Evolutionary conservation across 2,329 filamentous ascomycete species (phyloP).

Genomic region (Clonostachys solani): DNA sequence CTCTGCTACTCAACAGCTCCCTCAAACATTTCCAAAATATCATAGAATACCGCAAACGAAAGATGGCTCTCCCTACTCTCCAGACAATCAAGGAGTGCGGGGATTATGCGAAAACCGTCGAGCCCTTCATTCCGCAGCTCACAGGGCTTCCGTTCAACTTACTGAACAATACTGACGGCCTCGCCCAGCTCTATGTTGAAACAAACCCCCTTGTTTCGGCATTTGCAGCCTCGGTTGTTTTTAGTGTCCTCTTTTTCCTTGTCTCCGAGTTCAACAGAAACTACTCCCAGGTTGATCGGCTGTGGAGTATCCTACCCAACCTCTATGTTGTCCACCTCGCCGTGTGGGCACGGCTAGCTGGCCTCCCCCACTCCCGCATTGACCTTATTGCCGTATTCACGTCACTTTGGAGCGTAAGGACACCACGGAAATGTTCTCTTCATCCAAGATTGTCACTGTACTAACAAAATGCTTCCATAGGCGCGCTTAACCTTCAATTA

Average conservation of each 20-base stretch:
- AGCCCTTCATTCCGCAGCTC: slow-evolving; percentile 69
- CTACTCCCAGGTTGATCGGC: slow-evolving; percentile 92
- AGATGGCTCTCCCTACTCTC: slow-evolving; percentile 70
- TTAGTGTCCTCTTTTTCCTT: slow-evolving; percentile 70
- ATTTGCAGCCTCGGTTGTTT: slow-evolving; percentile 64
- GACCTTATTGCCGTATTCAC: slow-evolving; percentile 70
- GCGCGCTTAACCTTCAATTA: slow-evolving; percentile 90
- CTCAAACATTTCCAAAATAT: no score
- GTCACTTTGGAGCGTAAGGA: slow-evolving; percentile 72
- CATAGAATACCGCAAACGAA: slow-evolving; percentile 5
- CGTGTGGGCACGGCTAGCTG: slow-evolving; percentile 74
- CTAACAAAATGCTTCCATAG: slow-evolving; percentile 30
- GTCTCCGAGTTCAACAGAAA: slow-evolving; percentile 85
- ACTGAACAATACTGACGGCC: slow-evolving; percentile 52
- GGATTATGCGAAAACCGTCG: slow-evolving; percentile 69
- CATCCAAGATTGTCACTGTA: background rate
- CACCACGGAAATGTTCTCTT: background rate
- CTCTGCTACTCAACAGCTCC: no score
- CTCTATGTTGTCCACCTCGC: slow-evolving; percentile 83
- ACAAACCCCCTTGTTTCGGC: slow-evolving; percentile 84
- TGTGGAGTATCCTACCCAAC: slow-evolving; percentile 87
- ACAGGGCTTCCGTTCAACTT: slow-evolving; percentile 64
- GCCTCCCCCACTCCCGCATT: slow-evolving; percentile 64
- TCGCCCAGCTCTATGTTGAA: slow-evolving; percentile 70
- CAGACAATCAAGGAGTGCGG: slow-evolving; percentile 69